Conservation (phyloP, 768 basidiomycete species). For the Gymnopilus dilepis region DNA sequence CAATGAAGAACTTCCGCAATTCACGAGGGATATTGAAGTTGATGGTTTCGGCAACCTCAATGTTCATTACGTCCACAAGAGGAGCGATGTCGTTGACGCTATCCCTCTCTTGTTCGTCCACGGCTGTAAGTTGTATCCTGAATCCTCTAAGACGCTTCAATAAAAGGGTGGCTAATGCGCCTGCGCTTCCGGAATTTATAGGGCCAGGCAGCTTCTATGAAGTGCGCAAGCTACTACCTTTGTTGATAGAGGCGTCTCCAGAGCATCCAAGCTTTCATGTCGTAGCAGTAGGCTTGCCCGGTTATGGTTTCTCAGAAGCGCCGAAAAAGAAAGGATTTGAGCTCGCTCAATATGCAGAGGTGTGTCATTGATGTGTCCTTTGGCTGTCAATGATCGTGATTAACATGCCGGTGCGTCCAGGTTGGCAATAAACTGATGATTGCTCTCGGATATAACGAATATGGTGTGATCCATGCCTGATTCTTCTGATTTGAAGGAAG, state of each 20-base stretch:
- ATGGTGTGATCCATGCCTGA: constrained; percentile 38
- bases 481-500: not conserved
- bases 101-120: constrained; percentile 53
- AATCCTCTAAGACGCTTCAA: not conserved
- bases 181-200: not conserved
- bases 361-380: too few relatives aligned
- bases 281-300: constrained; percentile 62
- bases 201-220: constrained; percentile 55
- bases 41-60: constrained; percentile 49
- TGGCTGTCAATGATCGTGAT: too few relatives aligned
- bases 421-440: constrained; percentile 56
- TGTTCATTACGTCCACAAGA: constrained; percentile 65
- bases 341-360: constrained; percentile 57
- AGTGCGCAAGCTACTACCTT: constrained; percentile 59
- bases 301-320: constrained; percentile 65
- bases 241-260: constrained; percentile 47
- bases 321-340: constrained; percentile 56
- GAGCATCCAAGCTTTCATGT: constrained; percentile 65
- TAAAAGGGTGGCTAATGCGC: not conserved
- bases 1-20: constrained; percentile 59
- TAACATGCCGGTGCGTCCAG: constrained; percentile 26
- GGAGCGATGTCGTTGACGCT: constrained; percentile 47
- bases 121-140: constrained; percentile 47
- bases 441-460: constrained; percentile 51
- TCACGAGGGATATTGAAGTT: constrained; percentile 55